Evolutionary conservation across 148 eudicot species (phyloP).

Genomic region (Rhododendron ferrugineum): DNA sequence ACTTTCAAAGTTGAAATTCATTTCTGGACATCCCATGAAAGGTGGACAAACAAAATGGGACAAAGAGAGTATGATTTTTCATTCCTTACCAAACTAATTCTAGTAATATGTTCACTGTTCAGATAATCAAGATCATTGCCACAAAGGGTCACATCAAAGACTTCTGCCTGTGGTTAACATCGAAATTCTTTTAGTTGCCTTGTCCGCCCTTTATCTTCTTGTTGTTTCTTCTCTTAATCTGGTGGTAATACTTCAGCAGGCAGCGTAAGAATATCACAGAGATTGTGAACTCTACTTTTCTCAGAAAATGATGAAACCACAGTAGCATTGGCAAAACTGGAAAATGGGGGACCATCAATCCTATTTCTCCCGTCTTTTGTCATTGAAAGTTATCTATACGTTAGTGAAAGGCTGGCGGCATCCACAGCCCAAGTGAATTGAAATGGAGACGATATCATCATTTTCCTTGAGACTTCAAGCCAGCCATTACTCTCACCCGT

Average conservation of each 20-base stretch:
- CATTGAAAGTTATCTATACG: neutral
- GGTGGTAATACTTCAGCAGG: neutral
- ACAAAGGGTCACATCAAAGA: neutral
- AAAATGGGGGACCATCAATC: neutral
- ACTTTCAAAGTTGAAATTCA: neutral
- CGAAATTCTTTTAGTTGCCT: neutral
- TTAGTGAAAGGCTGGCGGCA: neutral
- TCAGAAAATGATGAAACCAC: neutral
- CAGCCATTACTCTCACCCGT: neutral
- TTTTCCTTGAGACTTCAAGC: neutral
- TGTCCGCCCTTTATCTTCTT: neutral
- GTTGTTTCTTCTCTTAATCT: neutral
- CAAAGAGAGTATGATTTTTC: neutral
- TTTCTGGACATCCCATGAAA: neutral
- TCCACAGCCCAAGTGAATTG: neutral
- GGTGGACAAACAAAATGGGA: neutral
- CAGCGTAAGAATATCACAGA: neutral
- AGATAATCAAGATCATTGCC: neutral
- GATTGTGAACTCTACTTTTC: neutral
- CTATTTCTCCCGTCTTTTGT: neutral
- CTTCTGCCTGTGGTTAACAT: neutral
- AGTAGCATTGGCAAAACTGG: neutral
- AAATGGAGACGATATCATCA: neutral
- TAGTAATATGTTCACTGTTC: neutral
- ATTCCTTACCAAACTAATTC: neutral